phyloP scores from a whole-genome alignment of 2,329 filamentous ascomycete species.

The Harringtonia lauricola region DNA sequence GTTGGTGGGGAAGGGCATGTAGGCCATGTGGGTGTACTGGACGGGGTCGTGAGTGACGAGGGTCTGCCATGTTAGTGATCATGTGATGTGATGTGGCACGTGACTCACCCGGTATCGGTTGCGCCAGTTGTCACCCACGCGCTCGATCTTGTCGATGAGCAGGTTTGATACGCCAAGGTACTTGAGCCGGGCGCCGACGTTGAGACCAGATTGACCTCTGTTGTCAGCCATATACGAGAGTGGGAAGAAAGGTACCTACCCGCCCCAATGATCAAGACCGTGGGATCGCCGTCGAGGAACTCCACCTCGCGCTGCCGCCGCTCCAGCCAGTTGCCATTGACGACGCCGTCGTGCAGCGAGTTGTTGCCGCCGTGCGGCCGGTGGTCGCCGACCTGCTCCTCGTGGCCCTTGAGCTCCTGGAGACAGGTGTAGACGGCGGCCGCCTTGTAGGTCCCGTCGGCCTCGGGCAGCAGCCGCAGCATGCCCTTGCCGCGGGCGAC shows the following conservation, averaged over 20 bases:
- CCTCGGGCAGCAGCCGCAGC: constrained; percentile 34
- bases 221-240: too few relatives aligned
- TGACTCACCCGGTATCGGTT: constrained; percentile 42
- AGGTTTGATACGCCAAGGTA: constrained; percentile 44
- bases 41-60: constrained; percentile 60
- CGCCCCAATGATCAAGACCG: constrained; percentile 48
- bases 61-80: too few relatives aligned
- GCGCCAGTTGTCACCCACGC: constrained; percentile 55
- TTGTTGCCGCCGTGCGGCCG: constrained; percentile 47
- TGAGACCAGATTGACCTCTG: constrained; percentile 51
- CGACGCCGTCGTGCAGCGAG: constrained; percentile 28
- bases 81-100: too few relatives aligned
- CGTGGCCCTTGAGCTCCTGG: constrained; percentile 38
- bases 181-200: constrained; percentile 45
- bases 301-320: constrained; percentile 34
- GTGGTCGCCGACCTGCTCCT: constrained; percentile 34
- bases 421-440: constrained; percentile 54
- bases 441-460: constrained; percentile 39
- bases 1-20: constrained; percentile 48
- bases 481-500: constrained; percentile 46
- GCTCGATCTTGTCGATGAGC: constrained; percentile 44
- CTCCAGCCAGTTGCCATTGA: constrained; percentile 50
- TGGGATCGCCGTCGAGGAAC: constrained; percentile 30
- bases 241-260: too few relatives aligned
- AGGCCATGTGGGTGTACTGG: constrained; percentile 51